Evolutionary conservation across 208 protist genomes (phyloP).

Genomic region (Acanthamoeba triangularis): DNA sequence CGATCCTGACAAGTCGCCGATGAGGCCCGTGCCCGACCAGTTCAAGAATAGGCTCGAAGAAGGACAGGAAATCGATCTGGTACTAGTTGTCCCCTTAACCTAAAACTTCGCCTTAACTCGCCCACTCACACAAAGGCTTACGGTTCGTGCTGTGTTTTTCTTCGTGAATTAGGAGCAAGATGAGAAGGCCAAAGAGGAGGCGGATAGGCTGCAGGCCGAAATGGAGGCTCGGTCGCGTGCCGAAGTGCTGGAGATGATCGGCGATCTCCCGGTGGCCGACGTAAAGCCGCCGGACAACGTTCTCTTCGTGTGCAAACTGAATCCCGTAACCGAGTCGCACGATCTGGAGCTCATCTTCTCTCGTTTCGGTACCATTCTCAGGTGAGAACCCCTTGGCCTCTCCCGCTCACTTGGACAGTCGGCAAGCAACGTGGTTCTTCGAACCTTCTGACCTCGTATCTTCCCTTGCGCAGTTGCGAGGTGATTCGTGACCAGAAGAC

Average conservation of each 20-base stretch:
- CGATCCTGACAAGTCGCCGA: constrained; percentile 50
- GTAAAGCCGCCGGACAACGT: constrained; percentile 98
- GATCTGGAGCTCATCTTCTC: constrained; percentile 98
- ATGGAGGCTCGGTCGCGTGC: constrained; percentile 88
- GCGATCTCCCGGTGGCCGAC: constrained; percentile 97
- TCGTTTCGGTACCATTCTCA: constrained; percentile 96
- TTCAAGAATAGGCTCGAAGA: constrained; percentile 43
- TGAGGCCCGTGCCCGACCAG: constrained; percentile 37
- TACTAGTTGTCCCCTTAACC: neutral
- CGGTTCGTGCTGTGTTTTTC: neutral
- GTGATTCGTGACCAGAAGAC: constrained; percentile 93
- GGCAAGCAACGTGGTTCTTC: constrained; percentile 53
- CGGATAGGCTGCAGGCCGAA: neutral
- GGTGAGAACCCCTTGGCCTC: constrained; percentile 74
- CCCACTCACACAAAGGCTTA: neutral
- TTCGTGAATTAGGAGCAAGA: neutral
- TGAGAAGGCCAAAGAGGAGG: constrained; percentile 39
- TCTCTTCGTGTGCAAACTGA: constrained; percentile 99
- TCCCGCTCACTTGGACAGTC: neutral
- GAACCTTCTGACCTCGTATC: neutral
- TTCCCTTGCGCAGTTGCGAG: constrained; percentile 81
- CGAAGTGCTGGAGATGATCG: constrained; percentile 97
- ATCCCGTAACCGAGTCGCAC: constrained; percentile 96
- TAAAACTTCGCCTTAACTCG: neutral
- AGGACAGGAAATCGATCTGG: constrained; percentile 76